These are phyloP conservation scores for Suillus paluster DNA, from an alignment of 768 basidiomycete species.

Conservation along the genomic window DNA sequence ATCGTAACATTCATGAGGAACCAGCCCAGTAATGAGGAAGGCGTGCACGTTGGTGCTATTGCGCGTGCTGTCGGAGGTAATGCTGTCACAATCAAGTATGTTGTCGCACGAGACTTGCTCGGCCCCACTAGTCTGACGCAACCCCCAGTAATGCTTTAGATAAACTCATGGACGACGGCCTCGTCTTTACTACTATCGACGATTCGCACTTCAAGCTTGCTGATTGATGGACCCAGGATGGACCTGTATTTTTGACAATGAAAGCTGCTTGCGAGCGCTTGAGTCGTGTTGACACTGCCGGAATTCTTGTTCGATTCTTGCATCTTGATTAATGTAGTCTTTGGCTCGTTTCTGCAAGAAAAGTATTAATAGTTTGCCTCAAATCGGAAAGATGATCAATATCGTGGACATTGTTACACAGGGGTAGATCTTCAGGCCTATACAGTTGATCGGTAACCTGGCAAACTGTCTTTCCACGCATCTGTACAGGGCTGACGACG, in stretches of 20 bases:
- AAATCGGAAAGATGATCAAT: constrained; percentile 3
- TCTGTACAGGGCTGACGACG: background rate
- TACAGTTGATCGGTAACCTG: background rate
- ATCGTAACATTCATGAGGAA: constrained; percentile 68
- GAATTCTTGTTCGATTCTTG: background rate
- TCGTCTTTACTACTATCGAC: constrained; percentile 79
- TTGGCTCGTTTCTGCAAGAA: constrained; percentile 3
- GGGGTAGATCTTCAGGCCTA: background rate
- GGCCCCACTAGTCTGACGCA: constrained; percentile 6
- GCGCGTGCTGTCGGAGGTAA: constrained; percentile 63
- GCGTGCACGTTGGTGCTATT: constrained; percentile 75
- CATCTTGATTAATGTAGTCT: background rate
- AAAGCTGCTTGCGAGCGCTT: constrained; percentile 3
- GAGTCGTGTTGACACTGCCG: background rate
- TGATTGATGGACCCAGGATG: constrained; percentile 25
- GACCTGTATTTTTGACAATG: constrained; percentile 13
- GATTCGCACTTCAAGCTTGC: constrained; percentile 78
- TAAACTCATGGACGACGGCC: constrained; percentile 76
- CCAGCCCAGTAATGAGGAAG: constrained; percentile 57
- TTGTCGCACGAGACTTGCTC: background rate
- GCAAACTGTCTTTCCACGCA: background rate
- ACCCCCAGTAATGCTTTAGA: constrained; percentile 69
- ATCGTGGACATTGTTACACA: background rate
- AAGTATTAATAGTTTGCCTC: constrained; percentile 9
- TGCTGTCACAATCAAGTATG: constrained; percentile 67